Conservation (phyloP, 1,284 basidiomycete genomes). For the Ganoderma resinaceum region DNA sequence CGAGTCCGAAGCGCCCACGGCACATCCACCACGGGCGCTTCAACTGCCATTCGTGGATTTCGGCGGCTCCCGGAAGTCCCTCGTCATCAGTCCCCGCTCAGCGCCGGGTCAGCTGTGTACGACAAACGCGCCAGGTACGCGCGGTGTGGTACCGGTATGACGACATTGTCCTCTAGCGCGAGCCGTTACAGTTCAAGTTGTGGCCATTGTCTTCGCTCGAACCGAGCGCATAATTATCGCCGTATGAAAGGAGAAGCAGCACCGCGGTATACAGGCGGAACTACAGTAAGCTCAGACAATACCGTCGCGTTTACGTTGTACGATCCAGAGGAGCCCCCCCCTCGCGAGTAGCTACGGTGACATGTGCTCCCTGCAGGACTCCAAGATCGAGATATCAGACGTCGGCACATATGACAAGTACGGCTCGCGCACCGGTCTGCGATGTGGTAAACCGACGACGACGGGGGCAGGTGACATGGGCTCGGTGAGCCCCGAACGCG, state of each 20-base stretch:
- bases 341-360: too few relatives aligned
- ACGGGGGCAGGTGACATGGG: constrained; percentile 1
- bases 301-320: not conserved
- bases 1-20: not conserved
- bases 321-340: too few relatives aligned
- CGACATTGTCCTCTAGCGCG: not conserved
- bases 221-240: not conserved
- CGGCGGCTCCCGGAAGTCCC: not conserved
- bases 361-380: not conserved
- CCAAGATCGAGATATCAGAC: not conserved
- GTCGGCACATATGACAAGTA: not conserved
- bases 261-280: not conserved
- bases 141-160: not conserved
- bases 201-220: not conserved
- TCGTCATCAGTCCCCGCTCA: not conserved
- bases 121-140: not conserved
- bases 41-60: not conserved
- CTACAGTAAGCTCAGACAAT: not conserved
- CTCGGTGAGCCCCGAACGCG: not conserved
- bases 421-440: not conserved
- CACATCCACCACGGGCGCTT: not conserved
- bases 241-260: too few relatives aligned
- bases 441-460: not conserved
- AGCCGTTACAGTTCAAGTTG: too few relatives aligned
- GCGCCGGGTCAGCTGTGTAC: not conserved